phyloP scores from a whole-genome alignment of 108 stramenopile genomes.

The Seminavis robusta region DNA sequence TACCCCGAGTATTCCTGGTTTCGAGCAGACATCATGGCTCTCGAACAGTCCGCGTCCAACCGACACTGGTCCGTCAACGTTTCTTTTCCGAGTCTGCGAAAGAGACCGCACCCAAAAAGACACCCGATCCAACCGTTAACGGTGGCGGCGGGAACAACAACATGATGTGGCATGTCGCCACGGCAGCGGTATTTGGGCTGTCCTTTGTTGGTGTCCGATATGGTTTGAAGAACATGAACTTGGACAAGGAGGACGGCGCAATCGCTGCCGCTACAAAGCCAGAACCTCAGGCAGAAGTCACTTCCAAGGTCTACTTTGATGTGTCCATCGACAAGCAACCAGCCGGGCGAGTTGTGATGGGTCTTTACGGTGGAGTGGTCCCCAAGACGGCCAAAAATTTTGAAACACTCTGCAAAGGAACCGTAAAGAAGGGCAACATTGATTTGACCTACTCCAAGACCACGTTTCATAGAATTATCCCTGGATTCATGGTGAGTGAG shows the following conservation, averaged over 20 bases:
- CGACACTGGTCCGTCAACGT: no score
- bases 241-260: constrained; percentile 16
- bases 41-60: no score
- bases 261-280: constrained; percentile 2
- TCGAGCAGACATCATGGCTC: no score
- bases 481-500: constrained; percentile 80
- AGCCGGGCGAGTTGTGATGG: constrained; percentile 87
- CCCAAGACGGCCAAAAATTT: constrained; percentile 91
- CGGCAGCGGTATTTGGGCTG: constrained; percentile 19
- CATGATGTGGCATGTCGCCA: constrained; percentile 34
- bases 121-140: no score
- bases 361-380: constrained; percentile 85
- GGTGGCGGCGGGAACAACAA: constrained; percentile 60
- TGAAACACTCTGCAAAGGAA: constrained; percentile 69
- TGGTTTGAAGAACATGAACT: constrained; percentile 5
- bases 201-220: constrained; percentile 22
- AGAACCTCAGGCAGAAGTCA: constrained; percentile 49
- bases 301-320: constrained; percentile 79
- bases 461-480: constrained; percentile 93
- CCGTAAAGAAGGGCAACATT: constrained; percentile 50
- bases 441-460: constrained; percentile 72
- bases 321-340: constrained; percentile 65
- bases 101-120: no score
- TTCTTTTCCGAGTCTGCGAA: no score
- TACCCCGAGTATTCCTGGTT: no score